Evolutionary conservation across 345 rosid species (phyloP), one percentile per base, ranked within the genome.

Genomic region (Rhodomyrtus tomentosa): DNA sequence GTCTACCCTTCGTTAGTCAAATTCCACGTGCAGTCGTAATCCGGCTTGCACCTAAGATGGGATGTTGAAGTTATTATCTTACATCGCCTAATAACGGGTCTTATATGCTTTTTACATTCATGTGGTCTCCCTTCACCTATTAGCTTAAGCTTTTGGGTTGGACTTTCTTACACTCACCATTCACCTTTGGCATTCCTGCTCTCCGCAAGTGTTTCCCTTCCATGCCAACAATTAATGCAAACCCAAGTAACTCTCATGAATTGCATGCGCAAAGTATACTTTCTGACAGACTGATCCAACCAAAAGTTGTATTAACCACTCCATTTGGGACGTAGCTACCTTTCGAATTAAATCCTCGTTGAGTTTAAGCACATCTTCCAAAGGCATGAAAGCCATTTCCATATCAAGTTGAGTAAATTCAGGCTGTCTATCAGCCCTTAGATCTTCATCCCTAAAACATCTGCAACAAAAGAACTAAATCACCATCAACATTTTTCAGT

Each of bases 391-490:
- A 76, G 99, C 94, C 91, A 97, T 83, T 88, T 97, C 98, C 95
- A 97, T 93, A 92, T 97, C 99, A 68, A 97, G 97, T 91, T 97
- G 98, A 51, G 98, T 97, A 90, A 97, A 97, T 88, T 97, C 98
- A 55, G 99, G 99, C 87, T 97, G 99, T 81, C 99, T 95, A 88
- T 97, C 99, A 48, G 98, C 98, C 91, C 99, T 95, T 82, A 95
- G 88, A 93, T 95, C 99, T 89, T 97, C 99, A 88, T 97, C 99
- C 88, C 98, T 93, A 90, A 97, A 97, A 84, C 99, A 97, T 90
- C 99, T 97, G 90, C 42, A 83, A 56, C 18, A 24, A 24, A 42
- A 51, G 55, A 32, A 50, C 74, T 50, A 82, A 56, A 80, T n/a
- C 29, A 89, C 62, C 22, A 62, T 85, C 62, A 50, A 59, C 29